Conservation (phyloP, 176 grass and related monocot genomes). For the Ananas comosus region DNA sequence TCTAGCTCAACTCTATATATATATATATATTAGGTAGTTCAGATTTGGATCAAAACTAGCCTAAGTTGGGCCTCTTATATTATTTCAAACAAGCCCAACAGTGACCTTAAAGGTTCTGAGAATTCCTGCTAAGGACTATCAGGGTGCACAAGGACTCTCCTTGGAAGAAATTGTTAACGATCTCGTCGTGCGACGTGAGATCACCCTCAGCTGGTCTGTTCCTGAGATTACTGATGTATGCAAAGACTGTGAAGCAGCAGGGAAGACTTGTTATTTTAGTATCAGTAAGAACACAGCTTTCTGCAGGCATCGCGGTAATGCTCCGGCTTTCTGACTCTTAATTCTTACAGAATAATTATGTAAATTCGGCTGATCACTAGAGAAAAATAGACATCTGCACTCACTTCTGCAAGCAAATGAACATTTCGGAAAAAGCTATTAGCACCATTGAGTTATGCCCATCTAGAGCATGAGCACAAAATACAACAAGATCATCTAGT, state of each 20-base stretch:
- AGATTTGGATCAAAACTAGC: too few species aligned
- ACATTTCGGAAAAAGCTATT: too few species aligned
- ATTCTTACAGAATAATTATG: background rate
- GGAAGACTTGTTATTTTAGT: conserved; percentile 26
- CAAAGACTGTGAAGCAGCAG: conserved; percentile 11
- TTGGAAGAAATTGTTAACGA: background rate
- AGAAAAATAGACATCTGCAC: background rate
- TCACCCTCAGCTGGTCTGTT: conserved; percentile 9
- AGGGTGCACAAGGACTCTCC: background rate
- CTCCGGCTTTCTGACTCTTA: background rate
- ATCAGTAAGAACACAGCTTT: conserved; percentile 13
- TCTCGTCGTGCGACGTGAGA: conserved; percentile 19
- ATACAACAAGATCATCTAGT: too few species aligned
- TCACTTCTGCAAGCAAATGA: too few species aligned
- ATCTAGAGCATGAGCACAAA: too few species aligned
- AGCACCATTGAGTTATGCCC: too few species aligned
- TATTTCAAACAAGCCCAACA: too few species aligned
- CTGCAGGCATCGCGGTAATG: conserved; percentile 27
- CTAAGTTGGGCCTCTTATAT: too few species aligned
- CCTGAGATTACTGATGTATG: conserved; percentile 19
- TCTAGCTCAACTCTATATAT: too few species aligned
- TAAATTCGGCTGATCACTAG: background rate
- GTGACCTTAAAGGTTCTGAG: conserved; percentile 5
- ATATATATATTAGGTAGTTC: too few species aligned
- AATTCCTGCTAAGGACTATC: conserved; percentile 2